These are phyloP conservation scores for Fonsecaea multimorphosa DNA, from an alignment of 2,329 filamentous ascomycete species.

Conservation along the genomic window DNA sequence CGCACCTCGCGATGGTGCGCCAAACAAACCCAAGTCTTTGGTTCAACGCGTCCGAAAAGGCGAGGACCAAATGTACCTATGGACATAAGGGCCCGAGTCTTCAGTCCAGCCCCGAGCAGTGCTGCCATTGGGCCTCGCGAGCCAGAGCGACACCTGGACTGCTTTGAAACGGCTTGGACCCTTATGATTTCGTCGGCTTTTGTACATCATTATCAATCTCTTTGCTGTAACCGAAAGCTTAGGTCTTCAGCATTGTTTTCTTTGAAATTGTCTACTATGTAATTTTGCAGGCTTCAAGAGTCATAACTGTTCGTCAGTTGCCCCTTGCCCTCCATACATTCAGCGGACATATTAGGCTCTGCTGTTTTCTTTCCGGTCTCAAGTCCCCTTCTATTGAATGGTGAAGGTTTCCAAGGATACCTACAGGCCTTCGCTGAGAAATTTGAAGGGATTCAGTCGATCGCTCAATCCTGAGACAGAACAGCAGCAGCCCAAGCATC, in stretches of 20 bases:
- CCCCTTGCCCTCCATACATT: background rate
- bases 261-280: background rate
- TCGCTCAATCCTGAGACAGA: background rate
- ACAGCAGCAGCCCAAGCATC: slow-evolving; percentile 5
- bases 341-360: background rate
- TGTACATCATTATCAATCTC: slow-evolving; percentile 6
- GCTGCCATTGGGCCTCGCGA: background rate
- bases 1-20: background rate
- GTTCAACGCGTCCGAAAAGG: background rate
- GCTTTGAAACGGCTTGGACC: background rate
- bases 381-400: background rate
- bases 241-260: background rate
- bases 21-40: background rate
- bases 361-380: background rate
- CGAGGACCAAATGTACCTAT: background rate
- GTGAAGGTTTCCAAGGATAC: background rate
- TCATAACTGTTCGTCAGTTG: background rate
- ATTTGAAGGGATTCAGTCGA: background rate
- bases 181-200: background rate
- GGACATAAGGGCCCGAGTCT: background rate
- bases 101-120: background rate
- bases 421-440: background rate
- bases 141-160: background rate
- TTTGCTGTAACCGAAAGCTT: background rate
- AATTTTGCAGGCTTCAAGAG: background rate